Evolutionary conservation across 192 early-diverging fungal genomes (phyloP), one percentile per base, ranked within the genome.

Genomic region (Dimargaris verticillata): DNA sequence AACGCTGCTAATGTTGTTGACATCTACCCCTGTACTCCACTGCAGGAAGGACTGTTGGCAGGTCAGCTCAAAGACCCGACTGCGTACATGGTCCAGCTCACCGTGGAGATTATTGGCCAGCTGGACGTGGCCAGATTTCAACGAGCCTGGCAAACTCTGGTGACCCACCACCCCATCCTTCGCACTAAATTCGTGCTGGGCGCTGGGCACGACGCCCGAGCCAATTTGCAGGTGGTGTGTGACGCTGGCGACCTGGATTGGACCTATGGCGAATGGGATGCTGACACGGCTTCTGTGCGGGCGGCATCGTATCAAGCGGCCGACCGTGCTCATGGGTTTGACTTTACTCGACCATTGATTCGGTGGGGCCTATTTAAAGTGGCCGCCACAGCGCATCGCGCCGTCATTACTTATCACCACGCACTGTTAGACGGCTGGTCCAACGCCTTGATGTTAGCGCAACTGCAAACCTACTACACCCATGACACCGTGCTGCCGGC

Each of bases 31-130:
- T 25, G 24, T 22, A 17, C 43, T 9, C 24, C 26, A 15, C 57
- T 59, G 10, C 57, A 59, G 41, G 26, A 59, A 25, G 43, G 38
- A 10, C 42, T 59, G 33, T n/a, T 59, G n/a, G 41, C 22, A 2
- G 28, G 41, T 12, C 24, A 20, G n/a, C 57, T 41, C 11, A 59
- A 59, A 59, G 57, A 59, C 41, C 57, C 57, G 11, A 59, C 41
- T 24, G 57, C 57, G 0, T 59, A 59, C 57, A 41, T 44, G 43
- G 43, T 59, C 15, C 57, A 59, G 25, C 15, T 44, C 26, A 22
- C 57, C n/a, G 33, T 24, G 15, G 43, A 20, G 17, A 1, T 59
- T 5, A n/a, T 18, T 0, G 38, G 38, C 7, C 57, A 11, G n/a
- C 43, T 59, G 17, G 57, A 59, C 43, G 17, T 44, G 0, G 57